phyloP scores from a whole-genome alignment of 495 filamentous ascomycete genomes.

The Annulohypoxylon moriforme region DNA sequence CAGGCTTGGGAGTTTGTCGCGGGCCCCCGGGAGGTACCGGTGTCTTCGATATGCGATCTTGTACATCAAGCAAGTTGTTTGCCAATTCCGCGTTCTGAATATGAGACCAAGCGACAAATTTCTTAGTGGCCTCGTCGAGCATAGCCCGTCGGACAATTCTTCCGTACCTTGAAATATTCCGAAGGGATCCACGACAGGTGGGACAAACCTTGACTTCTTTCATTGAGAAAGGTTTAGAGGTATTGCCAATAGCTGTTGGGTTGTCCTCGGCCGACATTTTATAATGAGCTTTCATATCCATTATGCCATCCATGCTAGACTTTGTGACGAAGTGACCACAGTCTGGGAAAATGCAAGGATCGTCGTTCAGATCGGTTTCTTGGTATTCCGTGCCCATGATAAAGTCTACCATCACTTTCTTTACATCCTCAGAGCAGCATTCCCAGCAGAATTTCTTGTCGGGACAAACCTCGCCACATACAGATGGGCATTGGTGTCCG shows the following conservation, averaged over 20 bases:
- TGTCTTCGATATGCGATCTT: slow-evolving; percentile 34
- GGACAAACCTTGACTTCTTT: slow-evolving; percentile 69
- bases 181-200: slow-evolving; percentile 70
- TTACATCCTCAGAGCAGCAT: slow-evolving; percentile 60
- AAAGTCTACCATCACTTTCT: slow-evolving; percentile 64
- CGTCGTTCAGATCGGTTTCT: slow-evolving; percentile 68
- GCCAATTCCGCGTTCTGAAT: slow-evolving; percentile 61
- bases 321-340: slow-evolving; percentile 77
- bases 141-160: slow-evolving; percentile 71
- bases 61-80: slow-evolving; percentile 35
- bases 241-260: slow-evolving; percentile 56
- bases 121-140: slow-evolving; percentile 75
- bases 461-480: slow-evolving; percentile 79
- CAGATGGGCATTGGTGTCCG: slow-evolving; percentile 71
- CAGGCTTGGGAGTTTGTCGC: neutral
- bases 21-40: neutral
- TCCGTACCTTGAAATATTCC: slow-evolving; percentile 72
- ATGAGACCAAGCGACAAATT: slow-evolving; percentile 68
- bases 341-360: slow-evolving; percentile 71
- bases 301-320: slow-evolving; percentile 72
- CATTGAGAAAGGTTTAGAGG: slow-evolving; percentile 63
- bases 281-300: slow-evolving; percentile 72
- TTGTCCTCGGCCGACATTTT: slow-evolving; percentile 55
- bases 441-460: slow-evolving; percentile 63
- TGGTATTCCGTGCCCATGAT: slow-evolving; percentile 63